Evolutionary conservation across 176 grass and related monocot genomes (phyloP).

Genomic region (Oryza australiensis): DNA sequence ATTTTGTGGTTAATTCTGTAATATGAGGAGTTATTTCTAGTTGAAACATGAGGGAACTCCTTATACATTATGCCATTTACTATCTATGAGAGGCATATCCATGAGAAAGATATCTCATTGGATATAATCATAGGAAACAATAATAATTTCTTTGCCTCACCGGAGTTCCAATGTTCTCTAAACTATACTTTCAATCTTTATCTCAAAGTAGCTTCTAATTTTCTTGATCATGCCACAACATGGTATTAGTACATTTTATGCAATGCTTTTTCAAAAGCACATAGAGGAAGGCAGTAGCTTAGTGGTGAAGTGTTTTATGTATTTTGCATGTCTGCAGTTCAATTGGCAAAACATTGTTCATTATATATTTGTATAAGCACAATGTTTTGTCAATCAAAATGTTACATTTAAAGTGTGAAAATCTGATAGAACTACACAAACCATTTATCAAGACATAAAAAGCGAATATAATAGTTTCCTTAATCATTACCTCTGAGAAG

Average conservation of each 20-base stretch:
- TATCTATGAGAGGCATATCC: background rate
- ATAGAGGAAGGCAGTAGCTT: background rate
- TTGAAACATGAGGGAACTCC: slow-evolving; percentile 4
- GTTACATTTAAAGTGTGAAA: background rate
- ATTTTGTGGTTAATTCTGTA: background rate
- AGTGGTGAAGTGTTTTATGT: background rate
- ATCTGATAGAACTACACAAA: background rate
- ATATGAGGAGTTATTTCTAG: background rate
- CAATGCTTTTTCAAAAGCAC: background rate
- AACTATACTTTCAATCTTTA: background rate
- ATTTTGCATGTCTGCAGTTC: background rate
- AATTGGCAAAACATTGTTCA: background rate
- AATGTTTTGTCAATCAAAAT: background rate
- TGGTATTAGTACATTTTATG: background rate
- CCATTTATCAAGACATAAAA: background rate
- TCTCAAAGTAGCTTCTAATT: background rate
- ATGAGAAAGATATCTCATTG: background rate
- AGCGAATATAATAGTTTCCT: background rate
- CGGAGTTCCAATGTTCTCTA: background rate
- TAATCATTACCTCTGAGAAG: background rate
- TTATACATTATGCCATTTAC: background rate
- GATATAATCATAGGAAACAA: background rate
- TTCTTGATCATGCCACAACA: background rate
- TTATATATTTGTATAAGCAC: slow-evolving; percentile 6
- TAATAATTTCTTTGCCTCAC: background rate